A percentile compares a stretch with the other conserved stretches of the same genome.
Conservation (phyloP, 208 protist genomes). For the Leishmania martiniquensis region DNA sequence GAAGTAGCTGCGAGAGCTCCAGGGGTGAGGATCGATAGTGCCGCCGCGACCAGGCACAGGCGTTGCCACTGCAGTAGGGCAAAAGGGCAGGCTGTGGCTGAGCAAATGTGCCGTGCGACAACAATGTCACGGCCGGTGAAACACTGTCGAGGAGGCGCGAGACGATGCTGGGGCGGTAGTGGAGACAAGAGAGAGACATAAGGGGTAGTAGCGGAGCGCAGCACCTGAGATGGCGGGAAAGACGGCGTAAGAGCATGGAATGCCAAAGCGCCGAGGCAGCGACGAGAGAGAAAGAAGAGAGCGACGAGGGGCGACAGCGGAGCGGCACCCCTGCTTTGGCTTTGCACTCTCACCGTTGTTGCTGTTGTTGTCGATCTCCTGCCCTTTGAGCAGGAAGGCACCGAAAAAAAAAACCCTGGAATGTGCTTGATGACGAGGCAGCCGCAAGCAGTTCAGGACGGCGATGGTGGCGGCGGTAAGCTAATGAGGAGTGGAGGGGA, state of each 20-base stretch:
- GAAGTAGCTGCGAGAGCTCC: neutral
- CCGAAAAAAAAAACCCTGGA: neutral
- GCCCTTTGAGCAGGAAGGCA: neutral
- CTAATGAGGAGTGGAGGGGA: neutral
- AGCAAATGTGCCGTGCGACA: neutral
- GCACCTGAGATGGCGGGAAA: neutral
- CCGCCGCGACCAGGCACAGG: neutral
- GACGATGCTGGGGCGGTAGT: neutral
- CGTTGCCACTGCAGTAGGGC: too few species aligned
- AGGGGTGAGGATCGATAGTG: conserved; percentile 7
- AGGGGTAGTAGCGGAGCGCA: neutral
- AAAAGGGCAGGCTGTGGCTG: neutral
- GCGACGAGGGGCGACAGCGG: neutral
- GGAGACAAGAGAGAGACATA: neutral
- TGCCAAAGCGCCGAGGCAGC: neutral
- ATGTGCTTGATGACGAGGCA: neutral
- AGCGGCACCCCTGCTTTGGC: neutral
- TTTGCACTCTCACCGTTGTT: too few species aligned
- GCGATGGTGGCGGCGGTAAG: neutral
- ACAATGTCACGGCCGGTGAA: neutral
- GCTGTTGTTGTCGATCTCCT: neutral
- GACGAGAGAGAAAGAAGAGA: neutral
- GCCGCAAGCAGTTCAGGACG: neutral
- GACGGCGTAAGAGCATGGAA: conserved; percentile 20
- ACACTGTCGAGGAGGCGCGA: neutral